phyloP scores from a whole-genome alignment of 495 filamentous ascomycete genomes.

The Neurospora sp. region DNA sequence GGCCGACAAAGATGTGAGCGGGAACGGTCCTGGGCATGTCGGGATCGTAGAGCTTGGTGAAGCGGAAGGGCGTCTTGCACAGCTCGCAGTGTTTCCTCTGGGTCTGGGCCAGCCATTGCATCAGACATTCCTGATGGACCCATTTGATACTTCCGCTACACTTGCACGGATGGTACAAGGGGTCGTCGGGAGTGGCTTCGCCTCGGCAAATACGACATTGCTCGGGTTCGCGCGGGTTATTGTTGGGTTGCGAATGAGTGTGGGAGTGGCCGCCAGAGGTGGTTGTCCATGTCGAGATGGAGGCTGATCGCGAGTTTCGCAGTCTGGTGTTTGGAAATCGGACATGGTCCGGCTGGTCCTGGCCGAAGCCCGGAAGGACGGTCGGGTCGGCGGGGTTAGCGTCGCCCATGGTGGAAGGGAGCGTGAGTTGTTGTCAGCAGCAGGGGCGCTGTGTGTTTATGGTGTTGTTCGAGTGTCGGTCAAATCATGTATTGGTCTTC shows the following conservation, averaged over 20 bases:
- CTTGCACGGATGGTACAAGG: conserved; percentile 94
- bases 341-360: conserved; percentile 7
- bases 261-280: conserved; percentile 2
- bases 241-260: conserved; percentile 4
- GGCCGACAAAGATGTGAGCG: conserved; percentile 63
- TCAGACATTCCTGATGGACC: conserved; percentile 93
- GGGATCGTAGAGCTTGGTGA: conserved; percentile 93
- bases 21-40: conserved; percentile 83
- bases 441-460: not conserved
- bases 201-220: conserved; percentile 94
- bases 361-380: not conserved
- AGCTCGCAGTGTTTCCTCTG: conserved; percentile 99
- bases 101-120: conserved; percentile 96
- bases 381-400: not conserved
- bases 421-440: not conserved
- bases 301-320: conserved; percentile 1
- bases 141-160: conserved; percentile 98
- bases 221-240: conserved; percentile 45
- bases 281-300: not conserved
- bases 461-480: not conserved
- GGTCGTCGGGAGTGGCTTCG: conserved; percentile 74
- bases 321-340: conserved; percentile 19
- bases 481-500: not conserved
- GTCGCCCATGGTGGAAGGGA: conserved; percentile 8
- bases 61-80: conserved; percentile 95